phyloP scores from a whole-genome alignment of 345 rosid species.

The Ricinus communis region DNA sequence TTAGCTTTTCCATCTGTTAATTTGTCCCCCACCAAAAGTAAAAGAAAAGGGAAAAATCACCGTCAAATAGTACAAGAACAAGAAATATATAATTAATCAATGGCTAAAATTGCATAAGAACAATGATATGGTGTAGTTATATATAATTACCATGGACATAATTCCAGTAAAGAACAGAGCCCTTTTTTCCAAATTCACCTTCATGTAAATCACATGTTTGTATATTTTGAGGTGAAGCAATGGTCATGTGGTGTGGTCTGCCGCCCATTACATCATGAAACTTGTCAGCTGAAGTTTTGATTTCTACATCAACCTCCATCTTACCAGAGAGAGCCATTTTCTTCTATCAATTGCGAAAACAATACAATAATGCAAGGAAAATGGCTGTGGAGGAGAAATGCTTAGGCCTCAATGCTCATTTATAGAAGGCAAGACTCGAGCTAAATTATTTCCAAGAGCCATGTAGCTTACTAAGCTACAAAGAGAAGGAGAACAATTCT shows the following conservation, averaged over 20 bases:
- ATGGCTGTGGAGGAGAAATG: slow-evolving; percentile 17
- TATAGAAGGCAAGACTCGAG: too few species aligned
- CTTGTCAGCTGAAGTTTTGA: slow-evolving; percentile 33
- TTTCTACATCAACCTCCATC: slow-evolving; percentile 37
- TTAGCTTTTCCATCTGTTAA: not conserved
- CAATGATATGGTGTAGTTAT: not conserved
- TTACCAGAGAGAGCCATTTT: slow-evolving; percentile 26
- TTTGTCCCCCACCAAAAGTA: too few species aligned
- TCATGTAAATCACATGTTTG: slow-evolving; percentile 2
- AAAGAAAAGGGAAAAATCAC: too few species aligned
- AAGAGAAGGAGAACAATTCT: too few species aligned
- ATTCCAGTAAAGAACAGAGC: slow-evolving; percentile 1
- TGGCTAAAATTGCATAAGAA: too few species aligned
- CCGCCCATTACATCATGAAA: slow-evolving; percentile 22
- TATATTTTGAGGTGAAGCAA: slow-evolving; percentile 1
- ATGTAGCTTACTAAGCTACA: too few species aligned
- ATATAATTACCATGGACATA: not conserved
- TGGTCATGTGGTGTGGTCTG: slow-evolving; percentile 5
- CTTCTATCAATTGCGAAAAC: not conserved
- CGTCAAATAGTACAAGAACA: too few species aligned
- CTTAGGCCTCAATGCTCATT: slow-evolving; percentile 31
- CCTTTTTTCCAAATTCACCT: slow-evolving; percentile 13
- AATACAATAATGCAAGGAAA: not conserved
- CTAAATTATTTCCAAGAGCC: too few species aligned
- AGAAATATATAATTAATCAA: too few species aligned